Evolutionary conservation across 2,329 filamentous ascomycete genomes (phyloP).

Genomic region (Didymella arachidicola): DNA sequence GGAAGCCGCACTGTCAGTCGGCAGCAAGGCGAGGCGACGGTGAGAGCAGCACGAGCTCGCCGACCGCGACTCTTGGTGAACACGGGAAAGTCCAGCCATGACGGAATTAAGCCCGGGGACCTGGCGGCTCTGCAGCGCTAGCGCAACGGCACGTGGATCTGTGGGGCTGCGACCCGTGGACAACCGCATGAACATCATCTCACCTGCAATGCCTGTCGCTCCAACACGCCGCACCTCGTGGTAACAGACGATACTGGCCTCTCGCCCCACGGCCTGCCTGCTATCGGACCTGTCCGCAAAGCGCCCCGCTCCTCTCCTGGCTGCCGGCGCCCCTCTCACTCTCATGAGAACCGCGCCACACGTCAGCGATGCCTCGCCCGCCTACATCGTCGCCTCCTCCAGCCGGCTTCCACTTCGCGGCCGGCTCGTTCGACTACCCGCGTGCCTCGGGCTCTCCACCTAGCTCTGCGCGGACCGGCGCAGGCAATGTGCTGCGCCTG

Average conservation of each 20-base stretch:
- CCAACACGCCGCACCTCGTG: background rate
- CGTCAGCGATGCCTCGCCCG: slow-evolving; percentile 45
- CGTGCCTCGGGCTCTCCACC: slow-evolving; percentile 49
- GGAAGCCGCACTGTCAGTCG: background rate
- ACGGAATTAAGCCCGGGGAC: slow-evolving; percentile 12
- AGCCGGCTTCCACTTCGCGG: slow-evolving; percentile 43
- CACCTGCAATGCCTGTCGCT: slow-evolving; percentile 1
- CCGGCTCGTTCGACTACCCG: slow-evolving; percentile 56
- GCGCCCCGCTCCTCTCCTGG: background rate
- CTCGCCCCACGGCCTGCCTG: background rate
- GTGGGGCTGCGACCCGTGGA: slow-evolving; percentile 3
- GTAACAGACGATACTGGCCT: background rate
- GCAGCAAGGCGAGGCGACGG: slow-evolving; percentile 4
- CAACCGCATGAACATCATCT: background rate
- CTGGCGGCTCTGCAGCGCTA: slow-evolving; percentile 24
- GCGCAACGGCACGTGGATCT: slow-evolving; percentile 13
- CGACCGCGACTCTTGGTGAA: slow-evolving; percentile 7
- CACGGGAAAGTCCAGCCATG: slow-evolving; percentile 13
- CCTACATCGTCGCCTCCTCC: slow-evolving; percentile 40
- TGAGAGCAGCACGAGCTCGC: slow-evolving; percentile 1
- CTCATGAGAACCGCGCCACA: slow-evolving; percentile 28
- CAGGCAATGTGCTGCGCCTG: slow-evolving; percentile 21
- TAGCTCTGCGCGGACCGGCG: slow-evolving; percentile 13
- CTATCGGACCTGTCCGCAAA: background rate
- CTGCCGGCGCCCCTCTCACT: background rate